These are phyloP conservation scores for Aspergillus puulaauensis DNA, from an alignment of 2,329 filamentous ascomycete genomes.

Conservation along the genomic window DNA sequence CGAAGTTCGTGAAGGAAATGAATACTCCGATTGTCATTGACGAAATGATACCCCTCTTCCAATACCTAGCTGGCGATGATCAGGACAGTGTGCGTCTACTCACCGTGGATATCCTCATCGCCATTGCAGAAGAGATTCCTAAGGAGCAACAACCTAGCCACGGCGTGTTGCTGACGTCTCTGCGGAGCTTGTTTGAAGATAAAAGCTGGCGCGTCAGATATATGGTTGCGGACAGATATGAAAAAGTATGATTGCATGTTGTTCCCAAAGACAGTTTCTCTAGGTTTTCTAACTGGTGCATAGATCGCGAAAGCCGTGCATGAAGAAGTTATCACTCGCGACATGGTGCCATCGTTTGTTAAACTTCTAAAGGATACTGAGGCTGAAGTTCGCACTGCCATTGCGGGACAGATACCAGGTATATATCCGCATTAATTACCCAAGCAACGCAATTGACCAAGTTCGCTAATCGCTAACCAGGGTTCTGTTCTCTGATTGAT, in stretches of 20 bases:
- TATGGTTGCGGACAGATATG: conserved; percentile 98
- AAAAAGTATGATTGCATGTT: conserved; percentile 68
- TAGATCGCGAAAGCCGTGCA: conserved; percentile 98
- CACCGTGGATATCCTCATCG: conserved; percentile 94
- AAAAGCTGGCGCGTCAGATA: conserved; percentile 99
- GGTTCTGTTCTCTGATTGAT: conserved; percentile 90
- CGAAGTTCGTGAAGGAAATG: conserved; percentile 98
- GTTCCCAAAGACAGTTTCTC: neutral
- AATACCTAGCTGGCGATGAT: conserved; percentile 93
- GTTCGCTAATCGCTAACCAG: conserved; percentile 41
- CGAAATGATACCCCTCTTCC: conserved; percentile 98
- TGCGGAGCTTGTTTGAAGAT: conserved; percentile 93
- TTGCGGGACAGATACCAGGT: conserved; percentile 94
- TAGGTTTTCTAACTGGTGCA: conserved; percentile 15
- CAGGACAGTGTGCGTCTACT: conserved; percentile 95
- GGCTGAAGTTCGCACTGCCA: conserved; percentile 93
- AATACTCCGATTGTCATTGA: conserved; percentile 86
- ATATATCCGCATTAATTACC: conserved; percentile 23
- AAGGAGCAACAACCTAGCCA: conserved; percentile 98
- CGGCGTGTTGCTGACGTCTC: conserved; percentile 83
- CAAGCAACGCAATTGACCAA: conserved; percentile 20
- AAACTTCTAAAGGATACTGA: conserved; percentile 98
- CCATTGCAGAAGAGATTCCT: conserved; percentile 93
- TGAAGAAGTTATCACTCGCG: conserved; percentile 89
- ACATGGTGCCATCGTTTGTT: conserved; percentile 94